Evolutionary conservation across 176 grass and related monocot species (phyloP).

Genomic region (Carex kokanica): DNA sequence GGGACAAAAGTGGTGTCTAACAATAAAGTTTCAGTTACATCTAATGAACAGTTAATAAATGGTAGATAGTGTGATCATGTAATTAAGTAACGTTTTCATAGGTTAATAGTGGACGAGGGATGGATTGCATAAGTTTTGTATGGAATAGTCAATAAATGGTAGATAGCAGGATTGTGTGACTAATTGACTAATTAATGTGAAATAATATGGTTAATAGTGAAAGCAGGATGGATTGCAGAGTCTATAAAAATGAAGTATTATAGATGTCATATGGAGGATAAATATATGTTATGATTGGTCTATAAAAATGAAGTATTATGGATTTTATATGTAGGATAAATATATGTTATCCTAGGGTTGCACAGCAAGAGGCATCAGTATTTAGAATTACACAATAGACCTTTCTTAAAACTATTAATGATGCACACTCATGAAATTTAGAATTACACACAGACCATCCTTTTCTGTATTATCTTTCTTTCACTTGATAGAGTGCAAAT

Average conservation of each 20-base stretch:
- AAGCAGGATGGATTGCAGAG: neutral
- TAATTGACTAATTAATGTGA: neutral
- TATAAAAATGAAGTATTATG: neutral
- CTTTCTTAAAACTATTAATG: neutral
- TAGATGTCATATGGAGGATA: neutral
- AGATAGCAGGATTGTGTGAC: neutral
- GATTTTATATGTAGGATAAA: neutral
- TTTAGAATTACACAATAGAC: neutral
- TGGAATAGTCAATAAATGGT: neutral
- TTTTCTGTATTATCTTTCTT: neutral
- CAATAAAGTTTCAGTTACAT: neutral
- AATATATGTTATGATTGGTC: neutral
- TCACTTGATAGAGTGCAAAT: neutral
- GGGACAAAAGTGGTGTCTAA: constrained; percentile 13
- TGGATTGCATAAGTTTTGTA: neutral
- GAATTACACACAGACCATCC: neutral
- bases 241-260: neutral
- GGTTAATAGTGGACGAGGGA: neutral
- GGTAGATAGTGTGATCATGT: neutral
- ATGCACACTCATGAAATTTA: neutral
- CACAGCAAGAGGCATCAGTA: neutral
- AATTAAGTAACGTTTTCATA: neutral
- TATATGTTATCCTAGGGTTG: neutral
- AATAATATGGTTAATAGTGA: neutral
- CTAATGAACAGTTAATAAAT: neutral